Conservation (phyloP, 768 basidiomycete species). For the Tylopilus rubrobrunneus region DNA sequence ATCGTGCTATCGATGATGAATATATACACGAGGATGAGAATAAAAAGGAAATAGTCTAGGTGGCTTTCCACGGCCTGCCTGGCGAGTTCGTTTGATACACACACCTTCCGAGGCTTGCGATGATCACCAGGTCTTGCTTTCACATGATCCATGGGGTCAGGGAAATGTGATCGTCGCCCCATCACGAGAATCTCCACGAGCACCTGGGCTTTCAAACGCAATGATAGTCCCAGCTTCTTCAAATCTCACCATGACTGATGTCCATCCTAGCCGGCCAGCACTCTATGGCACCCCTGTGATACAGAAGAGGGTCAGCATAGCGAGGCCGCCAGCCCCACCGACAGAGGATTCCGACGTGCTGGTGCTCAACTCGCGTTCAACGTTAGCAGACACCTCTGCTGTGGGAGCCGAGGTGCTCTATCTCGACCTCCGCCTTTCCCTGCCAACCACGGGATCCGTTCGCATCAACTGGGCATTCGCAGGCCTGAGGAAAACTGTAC, state of each 20-base stretch:
- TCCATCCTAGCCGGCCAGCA: not conserved
- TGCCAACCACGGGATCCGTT: not conserved
- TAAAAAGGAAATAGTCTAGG: not conserved
- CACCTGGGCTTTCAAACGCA: not conserved
- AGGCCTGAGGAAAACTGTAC: conserved; percentile 10
- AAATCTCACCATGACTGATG: not conserved
- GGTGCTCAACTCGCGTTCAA: conserved; percentile 19
- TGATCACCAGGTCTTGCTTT: not conserved
- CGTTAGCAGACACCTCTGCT: not conserved
- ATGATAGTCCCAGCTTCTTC: not conserved
- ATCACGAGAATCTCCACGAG: not conserved
- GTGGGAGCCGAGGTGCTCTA: conserved; percentile 7
- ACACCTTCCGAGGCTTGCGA: not conserved
- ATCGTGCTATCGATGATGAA: too few species aligned
- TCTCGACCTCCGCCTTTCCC: conserved; percentile 7
- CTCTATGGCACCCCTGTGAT: conserved; percentile 11
- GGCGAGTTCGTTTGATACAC: not conserved
- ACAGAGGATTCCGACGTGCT: conserved; percentile 19
- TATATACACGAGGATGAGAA: not conserved
- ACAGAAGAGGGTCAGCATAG: conserved; percentile 11
- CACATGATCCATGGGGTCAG: not conserved
- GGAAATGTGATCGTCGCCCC: not conserved
- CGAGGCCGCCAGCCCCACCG: conserved; percentile 7
- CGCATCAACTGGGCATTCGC: conserved; percentile 14
- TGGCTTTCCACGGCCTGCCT: not conserved